phyloP scores from a whole-genome alignment of 2,329 filamentous ascomycete genomes.

The Ophiocordyceps camponoti-floridani region DNA sequence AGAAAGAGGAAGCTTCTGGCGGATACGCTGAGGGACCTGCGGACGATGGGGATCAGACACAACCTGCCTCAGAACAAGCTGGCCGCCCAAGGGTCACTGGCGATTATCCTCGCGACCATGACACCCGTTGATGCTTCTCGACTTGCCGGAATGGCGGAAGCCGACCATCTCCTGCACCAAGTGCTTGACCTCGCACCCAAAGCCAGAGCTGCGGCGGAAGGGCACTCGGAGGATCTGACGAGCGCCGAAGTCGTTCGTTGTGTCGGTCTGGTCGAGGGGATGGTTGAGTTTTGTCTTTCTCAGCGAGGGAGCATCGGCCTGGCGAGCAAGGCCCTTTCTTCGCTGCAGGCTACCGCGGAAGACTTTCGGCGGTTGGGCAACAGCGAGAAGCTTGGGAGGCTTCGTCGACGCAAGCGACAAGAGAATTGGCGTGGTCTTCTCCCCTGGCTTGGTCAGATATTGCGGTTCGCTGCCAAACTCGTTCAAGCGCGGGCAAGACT shows the following conservation, averaged over 20 bases:
- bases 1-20: slow-evolving; percentile 82
- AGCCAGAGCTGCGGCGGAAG: slow-evolving; percentile 46
- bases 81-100: slow-evolving; percentile 52
- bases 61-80: slow-evolving; percentile 64
- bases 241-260: slow-evolving; percentile 63
- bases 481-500: slow-evolving; percentile 50
- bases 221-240: slow-evolving; percentile 74
- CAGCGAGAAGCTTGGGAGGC: slow-evolving; percentile 6
- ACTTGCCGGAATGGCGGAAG: slow-evolving; percentile 11
- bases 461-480: slow-evolving; percentile 43
- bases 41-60: slow-evolving; percentile 76
- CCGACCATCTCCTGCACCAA: slow-evolving; percentile 64
- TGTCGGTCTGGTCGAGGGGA: slow-evolving; percentile 70
- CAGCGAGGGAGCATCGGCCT: slow-evolving; percentile 37
- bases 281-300: slow-evolving; percentile 46
- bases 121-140: slow-evolving; percentile 18
- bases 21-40: slow-evolving; percentile 66
- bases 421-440: slow-evolving; percentile 11
- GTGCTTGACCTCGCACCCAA: slow-evolving; percentile 55
- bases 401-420: slow-evolving; percentile 5
- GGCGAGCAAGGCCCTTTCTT: slow-evolving; percentile 17
- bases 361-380: slow-evolving; percentile 18
- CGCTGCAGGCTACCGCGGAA: slow-evolving; percentile 18
- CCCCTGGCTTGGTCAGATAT: slow-evolving; percentile 51
- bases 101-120: slow-evolving; percentile 47